A percentile compares a stretch with the other conserved stretches of the same genome.
phyloP scores from a whole-genome alignment of 2,329 filamentous ascomycete species.

The Sclerotinia borealis region DNA sequence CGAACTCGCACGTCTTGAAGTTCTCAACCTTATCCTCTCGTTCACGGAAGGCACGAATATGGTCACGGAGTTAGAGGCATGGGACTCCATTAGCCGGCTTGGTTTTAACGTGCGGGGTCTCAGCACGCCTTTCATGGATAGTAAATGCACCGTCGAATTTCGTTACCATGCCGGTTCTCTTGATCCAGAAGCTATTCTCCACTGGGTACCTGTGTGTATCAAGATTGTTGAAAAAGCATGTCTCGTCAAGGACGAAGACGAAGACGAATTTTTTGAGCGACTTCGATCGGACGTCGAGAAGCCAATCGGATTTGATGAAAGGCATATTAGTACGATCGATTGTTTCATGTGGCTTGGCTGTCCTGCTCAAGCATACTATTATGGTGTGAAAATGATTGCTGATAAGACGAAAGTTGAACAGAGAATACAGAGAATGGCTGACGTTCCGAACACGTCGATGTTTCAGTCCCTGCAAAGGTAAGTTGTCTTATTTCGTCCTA shows the following conservation, averaged over 20 bases:
- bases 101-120: background rate
- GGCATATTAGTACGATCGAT: background rate
- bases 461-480: no score
- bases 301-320: background rate
- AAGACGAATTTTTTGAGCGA: background rate
- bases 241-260: background rate
- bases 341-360: constrained; percentile 3
- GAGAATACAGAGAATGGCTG: no score
- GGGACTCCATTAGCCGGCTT: accelerated
- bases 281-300: background rate
- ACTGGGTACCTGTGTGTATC: constrained; percentile 18
- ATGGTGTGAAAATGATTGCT: background rate
- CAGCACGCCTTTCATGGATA: accelerated
- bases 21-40: background rate
- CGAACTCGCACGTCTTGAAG: background rate
- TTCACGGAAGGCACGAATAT: background rate
- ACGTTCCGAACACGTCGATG: no score
- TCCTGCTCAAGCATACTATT: background rate
- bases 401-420: background rate
- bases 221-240: constrained; percentile 15
- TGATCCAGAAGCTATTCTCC: constrained; percentile 14
- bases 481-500: no score
- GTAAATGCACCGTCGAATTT: constrained; percentile 24
- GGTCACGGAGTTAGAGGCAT: background rate
- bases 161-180: constrained; percentile 24